phyloP scores from a whole-genome alignment of 176 grass and related monocot species.

The Eremochloa ophiuroides region DNA sequence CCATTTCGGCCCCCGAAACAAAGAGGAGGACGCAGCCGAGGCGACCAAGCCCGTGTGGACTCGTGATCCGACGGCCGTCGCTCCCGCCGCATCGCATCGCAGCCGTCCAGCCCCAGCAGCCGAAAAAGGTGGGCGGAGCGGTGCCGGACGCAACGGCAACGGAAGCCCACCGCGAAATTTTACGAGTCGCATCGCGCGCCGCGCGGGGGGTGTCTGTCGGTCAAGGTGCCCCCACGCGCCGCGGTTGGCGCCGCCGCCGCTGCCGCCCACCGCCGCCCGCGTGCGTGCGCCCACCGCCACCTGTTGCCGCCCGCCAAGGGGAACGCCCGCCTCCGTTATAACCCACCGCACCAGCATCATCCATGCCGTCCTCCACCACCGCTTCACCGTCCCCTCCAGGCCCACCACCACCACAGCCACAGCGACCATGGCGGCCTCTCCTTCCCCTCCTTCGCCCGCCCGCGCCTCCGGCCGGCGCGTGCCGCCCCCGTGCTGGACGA shows the following conservation, averaged over 20 bases:
- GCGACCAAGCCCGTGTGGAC: no score
- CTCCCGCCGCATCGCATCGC: neutral
- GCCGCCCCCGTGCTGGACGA: slow-evolving; percentile 57
- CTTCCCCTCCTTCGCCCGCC: slow-evolving; percentile 10
- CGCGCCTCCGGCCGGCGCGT: slow-evolving; percentile 34
- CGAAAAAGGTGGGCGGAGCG: neutral
- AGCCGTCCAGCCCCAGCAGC: neutral
- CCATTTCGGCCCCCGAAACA: neutral
- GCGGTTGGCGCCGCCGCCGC: slow-evolving; percentile 44
- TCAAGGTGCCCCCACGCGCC: slow-evolving; percentile 34
- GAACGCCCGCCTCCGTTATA: slow-evolving; percentile 46
- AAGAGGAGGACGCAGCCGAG: neutral
- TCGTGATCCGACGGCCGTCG: slow-evolving; percentile 16
- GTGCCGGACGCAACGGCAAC: no score
- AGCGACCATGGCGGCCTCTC: slow-evolving; percentile 17
- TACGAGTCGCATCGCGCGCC: neutral
- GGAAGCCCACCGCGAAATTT: neutral
- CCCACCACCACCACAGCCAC: neutral
- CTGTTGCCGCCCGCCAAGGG: slow-evolving; percentile 38
- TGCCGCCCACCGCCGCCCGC: slow-evolving; percentile 36
- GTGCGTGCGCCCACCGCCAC: slow-evolving; percentile 42
- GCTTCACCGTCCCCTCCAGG: neutral
- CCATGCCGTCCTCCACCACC: slow-evolving; percentile 29
- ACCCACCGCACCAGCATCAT: slow-evolving; percentile 1
- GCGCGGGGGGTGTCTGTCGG: slow-evolving; percentile 26